Conservation (phyloP, 129 eudicot genomes). For the Rutidosis leptorrhynchoides region DNA sequence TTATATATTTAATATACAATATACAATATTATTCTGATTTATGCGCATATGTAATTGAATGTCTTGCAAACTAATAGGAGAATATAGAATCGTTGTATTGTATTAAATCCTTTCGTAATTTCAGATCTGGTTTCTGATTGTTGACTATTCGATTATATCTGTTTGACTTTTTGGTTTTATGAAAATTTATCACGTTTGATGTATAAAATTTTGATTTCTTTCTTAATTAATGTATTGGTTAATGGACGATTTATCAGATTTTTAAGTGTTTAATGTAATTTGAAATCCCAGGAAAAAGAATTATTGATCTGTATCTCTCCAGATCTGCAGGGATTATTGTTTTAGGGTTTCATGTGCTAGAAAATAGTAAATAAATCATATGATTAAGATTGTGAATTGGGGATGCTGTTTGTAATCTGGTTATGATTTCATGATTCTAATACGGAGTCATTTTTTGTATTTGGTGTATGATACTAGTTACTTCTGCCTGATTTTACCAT, state of each 20-base stretch:
- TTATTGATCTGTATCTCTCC: background rate
- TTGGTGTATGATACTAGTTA: background rate
- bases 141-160: background rate
- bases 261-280: constrained; percentile 15
- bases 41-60: background rate
- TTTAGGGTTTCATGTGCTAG: background rate
- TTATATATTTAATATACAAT: background rate
- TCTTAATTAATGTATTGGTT: background rate
- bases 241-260: background rate
- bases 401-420: background rate
- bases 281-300: background rate
- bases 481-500: background rate
- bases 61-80: background rate
- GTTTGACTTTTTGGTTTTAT: constrained; percentile 24
- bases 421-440: background rate
- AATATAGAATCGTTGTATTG: background rate
- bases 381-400: background rate
- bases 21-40: background rate
- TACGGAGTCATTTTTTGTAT: background rate
- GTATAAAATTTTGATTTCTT: background rate
- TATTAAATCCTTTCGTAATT: background rate
- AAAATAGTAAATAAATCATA: background rate
- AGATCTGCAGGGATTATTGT: constrained; percentile 22
- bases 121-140: constrained; percentile 31
- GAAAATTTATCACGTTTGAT: background rate